Conservation (phyloP, 1,139 yeast species). For the Geotrichum carabidarum region DNA sequence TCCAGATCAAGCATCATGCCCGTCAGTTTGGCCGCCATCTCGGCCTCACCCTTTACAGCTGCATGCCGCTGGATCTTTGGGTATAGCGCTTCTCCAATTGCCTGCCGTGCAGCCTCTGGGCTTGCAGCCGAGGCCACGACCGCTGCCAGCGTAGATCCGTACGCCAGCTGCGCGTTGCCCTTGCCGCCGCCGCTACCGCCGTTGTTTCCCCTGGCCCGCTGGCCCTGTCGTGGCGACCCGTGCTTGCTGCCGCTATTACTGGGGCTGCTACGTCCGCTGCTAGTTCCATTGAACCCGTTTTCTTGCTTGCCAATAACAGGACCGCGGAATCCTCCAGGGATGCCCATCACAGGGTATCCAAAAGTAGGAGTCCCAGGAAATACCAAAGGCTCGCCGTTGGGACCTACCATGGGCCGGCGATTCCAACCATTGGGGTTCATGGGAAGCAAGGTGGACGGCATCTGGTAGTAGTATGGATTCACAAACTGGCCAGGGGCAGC, state of each 20-base stretch:
- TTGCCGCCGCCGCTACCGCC: conserved; percentile 36
- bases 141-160: conserved; percentile 32
- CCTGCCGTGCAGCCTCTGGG: conserved; percentile 79
- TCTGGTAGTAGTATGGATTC: conserved; percentile 1
- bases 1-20: conserved; percentile 94
- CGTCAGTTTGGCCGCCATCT: conserved; percentile 89
- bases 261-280: conserved; percentile 4
- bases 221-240: conserved; percentile 42
- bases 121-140: conserved; percentile 36
- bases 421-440: conserved; percentile 4
- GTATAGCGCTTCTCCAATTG: conserved; percentile 89
- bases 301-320: not conserved
- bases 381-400: not conserved
- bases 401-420: not conserved
- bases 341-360: conserved; percentile 1
- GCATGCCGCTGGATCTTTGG: conserved; percentile 81
- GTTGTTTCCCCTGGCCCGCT: conserved; percentile 30
- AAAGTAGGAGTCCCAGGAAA: not conserved
- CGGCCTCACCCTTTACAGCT: conserved; percentile 67
- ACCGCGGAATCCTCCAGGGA: conserved; percentile 1
- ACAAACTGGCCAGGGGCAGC: conserved; percentile 1
- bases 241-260: conserved; percentile 36
- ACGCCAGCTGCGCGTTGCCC: conserved; percentile 30
- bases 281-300: conserved; percentile 1
- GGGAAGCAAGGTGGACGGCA: not conserved